phyloP scores from a whole-genome alignment of 2,329 filamentous ascomycete genomes.

The Aspergillus novofumigatus region DNA sequence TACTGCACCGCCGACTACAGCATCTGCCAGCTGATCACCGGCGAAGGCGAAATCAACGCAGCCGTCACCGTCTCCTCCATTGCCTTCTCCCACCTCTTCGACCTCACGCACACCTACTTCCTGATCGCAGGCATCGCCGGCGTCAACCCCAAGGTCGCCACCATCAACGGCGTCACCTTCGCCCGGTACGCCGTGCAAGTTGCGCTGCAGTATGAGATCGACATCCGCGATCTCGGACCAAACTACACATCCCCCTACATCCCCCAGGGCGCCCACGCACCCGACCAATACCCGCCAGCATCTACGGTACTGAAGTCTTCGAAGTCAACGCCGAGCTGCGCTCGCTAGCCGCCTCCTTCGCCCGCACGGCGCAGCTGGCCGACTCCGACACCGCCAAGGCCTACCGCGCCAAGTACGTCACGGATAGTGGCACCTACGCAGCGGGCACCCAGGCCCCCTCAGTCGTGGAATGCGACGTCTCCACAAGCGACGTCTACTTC shows the following conservation, averaged over 20 bases:
- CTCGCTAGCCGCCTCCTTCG: constrained; percentile 50
- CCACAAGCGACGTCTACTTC: constrained; percentile 70
- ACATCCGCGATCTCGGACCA: constrained; percentile 61
- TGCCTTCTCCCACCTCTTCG: constrained; percentile 57
- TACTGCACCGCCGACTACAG: constrained; percentile 59
- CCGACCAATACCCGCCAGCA: constrained; percentile 52
- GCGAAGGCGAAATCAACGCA: constrained; percentile 71
- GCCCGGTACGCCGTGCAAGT: constrained; percentile 69
- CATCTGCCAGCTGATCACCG: constrained; percentile 66
- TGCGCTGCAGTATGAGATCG: constrained; percentile 71
- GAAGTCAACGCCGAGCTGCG: constrained; percentile 60
- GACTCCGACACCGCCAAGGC: constrained; percentile 48
- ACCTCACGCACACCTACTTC: constrained; percentile 66
- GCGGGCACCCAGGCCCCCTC: constrained; percentile 47
- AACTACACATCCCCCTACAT: constrained; percentile 68
- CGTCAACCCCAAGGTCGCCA: constrained; percentile 65
- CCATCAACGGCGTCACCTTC: constrained; percentile 63
- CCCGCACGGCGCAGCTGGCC: constrained; percentile 49
- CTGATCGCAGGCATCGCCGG: constrained; percentile 69
- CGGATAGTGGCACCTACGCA: constrained; percentile 30
- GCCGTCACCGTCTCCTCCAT: constrained; percentile 63
- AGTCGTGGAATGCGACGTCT: constrained; percentile 62
- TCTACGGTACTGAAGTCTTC: constrained; percentile 68
- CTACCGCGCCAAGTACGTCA: constrained; percentile 54
- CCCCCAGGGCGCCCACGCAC: constrained; percentile 54